Base-by-base conservation (phyloP, 1,284 basidiomycete genomes). In the Pisolithus thermaeus region DNA sequence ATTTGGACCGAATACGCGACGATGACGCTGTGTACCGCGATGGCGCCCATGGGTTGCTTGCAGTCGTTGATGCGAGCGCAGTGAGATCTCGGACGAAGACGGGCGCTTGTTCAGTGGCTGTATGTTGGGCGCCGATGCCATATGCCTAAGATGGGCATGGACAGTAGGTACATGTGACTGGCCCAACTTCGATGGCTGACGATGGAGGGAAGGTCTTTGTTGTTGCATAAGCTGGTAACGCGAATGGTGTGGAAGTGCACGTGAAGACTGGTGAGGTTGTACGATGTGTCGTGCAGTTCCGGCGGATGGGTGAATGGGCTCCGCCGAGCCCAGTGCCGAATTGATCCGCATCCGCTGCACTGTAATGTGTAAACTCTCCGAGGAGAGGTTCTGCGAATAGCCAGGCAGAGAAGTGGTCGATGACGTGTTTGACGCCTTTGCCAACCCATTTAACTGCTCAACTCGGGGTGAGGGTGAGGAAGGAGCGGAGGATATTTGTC, bases 131-230 rank as follows among this genome's bases (percentile, higher is more conserved):
- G 74, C 73, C 22, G 84, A 87, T 1, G 77, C 77, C 73, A 87
- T 85, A 59, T 86, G 84, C 20, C 84, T 76, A 12, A 88, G 74
- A 59, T 85, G 80, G 7, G 80, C 77, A 9, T 76, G 75, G 7
- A 84, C 83, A 52, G 54, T 61, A 39, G 55, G 52, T 22, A 52
- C 55, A 56, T 63, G 56, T 50, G 50, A 49, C 51, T 56, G 73
- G 68, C 49, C 54, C 46, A 56, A 47, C 44, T 61, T 58, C 46
- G 65, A 57, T 57, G 65, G 61, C 46, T 59, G 52, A 56, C 52
- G 59, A 49, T 46, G 40, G 64, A 58, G 43, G 30, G 18, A 18
- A 36, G 16, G 44, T n/a, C 44, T 36, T 46, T 68, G 64, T 47
- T 55, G 61, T 22, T 38, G 59, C 39, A 58, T 54, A 62, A 65